Evolutionary conservation across 1,139 yeast genomes (phyloP).

Genomic region (Diutina rugosa): DNA sequence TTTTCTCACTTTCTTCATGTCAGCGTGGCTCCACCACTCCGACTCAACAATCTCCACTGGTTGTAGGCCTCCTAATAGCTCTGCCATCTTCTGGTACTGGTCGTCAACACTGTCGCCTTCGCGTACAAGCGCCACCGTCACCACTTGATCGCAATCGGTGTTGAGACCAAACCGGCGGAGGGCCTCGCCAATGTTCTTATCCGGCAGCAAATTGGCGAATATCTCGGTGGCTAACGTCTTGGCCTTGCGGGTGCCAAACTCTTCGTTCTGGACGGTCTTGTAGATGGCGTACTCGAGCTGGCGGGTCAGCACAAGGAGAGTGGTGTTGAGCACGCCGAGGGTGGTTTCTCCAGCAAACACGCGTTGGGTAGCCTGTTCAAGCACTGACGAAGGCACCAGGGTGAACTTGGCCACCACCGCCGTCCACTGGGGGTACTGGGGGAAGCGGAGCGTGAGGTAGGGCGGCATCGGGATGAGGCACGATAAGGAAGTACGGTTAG

Average conservation of each 20-base stretch:
- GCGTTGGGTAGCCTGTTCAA: slow-evolving; percentile 17
- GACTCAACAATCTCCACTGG: slow-evolving; percentile 12
- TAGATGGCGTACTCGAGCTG: slow-evolving; percentile 22
- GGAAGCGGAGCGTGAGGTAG: slow-evolving; percentile 10
- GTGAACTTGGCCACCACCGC: slow-evolving; percentile 13
- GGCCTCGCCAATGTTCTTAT: slow-evolving; percentile 32
- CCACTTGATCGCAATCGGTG: slow-evolving; percentile 13
- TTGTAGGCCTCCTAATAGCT: slow-evolving; percentile 8
- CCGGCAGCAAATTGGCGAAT: slow-evolving; percentile 27
- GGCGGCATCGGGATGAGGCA: not conserved
- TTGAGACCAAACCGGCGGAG: slow-evolving; percentile 29
- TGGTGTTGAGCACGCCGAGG: slow-evolving; percentile 26
- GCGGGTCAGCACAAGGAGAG: slow-evolving; percentile 23
- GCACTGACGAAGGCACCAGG: slow-evolving; percentile 9
- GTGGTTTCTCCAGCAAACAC: slow-evolving; percentile 21
- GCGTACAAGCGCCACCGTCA: slow-evolving; percentile 19
- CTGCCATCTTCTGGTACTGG: slow-evolving; percentile 7
- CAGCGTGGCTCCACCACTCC: slow-evolving; percentile 11
- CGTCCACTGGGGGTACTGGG: slow-evolving; percentile 19
- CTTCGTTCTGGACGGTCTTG: slow-evolving; percentile 19
- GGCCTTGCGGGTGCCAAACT: slow-evolving; percentile 19
- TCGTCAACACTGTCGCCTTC: slow-evolving; percentile 4
- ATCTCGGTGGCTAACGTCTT: slow-evolving; percentile 31
- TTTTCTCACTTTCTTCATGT: slow-evolving; percentile 21
- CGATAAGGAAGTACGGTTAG: not conserved